Conservation (phyloP, 2,329 filamentous ascomycete genomes). For the Monilinia aucupariae region DNA sequence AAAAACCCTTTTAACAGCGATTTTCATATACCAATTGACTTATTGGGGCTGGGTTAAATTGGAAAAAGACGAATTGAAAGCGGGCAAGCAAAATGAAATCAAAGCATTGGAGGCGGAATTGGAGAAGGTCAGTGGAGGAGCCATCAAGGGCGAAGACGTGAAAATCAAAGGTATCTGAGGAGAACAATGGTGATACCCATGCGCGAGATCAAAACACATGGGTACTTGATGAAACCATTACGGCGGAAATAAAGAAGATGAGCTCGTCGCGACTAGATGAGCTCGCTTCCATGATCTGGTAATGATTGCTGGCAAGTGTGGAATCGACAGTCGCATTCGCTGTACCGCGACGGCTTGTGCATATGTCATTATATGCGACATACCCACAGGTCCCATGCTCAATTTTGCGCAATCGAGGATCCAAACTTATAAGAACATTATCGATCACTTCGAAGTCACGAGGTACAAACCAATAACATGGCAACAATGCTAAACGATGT, state of each 20-base stretch:
- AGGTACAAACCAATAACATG: neutral
- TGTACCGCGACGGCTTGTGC: neutral
- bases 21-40: constrained; percentile 71
- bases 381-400: neutral
- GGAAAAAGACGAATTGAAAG: constrained; percentile 63
- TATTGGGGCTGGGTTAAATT: constrained; percentile 73
- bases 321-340: neutral
- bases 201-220: neutral
- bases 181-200: neutral
- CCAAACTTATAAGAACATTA: neutral
- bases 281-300: neutral
- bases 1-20: constrained; percentile 68
- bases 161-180: constrained; percentile 10
- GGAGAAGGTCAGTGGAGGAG: constrained; percentile 9
- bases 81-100: constrained; percentile 40
- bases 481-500: neutral
- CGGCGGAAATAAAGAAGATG: neutral
- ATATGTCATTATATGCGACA: neutral
- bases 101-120: constrained; percentile 13
- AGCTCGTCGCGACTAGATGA: no score
- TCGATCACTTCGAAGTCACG: no score
- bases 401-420: neutral
- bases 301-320: neutral
- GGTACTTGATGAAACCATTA: neutral
- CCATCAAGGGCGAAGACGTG: constrained; percentile 13